phyloP scores from a whole-genome alignment of 306 rosid genomes.

The Luffa acutangula region DNA sequence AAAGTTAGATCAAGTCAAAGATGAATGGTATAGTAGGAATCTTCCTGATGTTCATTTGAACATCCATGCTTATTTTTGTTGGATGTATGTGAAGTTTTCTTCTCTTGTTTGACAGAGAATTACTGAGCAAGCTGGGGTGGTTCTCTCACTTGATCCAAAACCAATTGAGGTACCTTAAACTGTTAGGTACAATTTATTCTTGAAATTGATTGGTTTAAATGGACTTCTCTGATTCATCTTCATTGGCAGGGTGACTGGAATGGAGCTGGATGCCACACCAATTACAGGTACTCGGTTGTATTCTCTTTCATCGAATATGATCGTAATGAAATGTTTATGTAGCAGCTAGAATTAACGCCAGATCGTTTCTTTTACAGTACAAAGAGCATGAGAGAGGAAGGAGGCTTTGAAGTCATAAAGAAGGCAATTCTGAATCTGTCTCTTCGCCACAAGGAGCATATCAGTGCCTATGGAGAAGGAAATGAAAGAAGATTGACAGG shows the following conservation, averaged over 20 bases:
- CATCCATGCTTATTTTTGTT: not conserved
- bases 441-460: slow-evolving; percentile 82
- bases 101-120: slow-evolving; percentile 59
- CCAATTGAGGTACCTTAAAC: slow-evolving; percentile 67
- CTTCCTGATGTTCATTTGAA: not conserved
- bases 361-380: slow-evolving; percentile 45
- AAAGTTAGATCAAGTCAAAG: not conserved
- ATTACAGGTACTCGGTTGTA: slow-evolving; percentile 55
- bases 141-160: slow-evolving; percentile 92
- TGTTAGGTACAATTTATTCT: not conserved
- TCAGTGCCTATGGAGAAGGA: slow-evolving; percentile 96
- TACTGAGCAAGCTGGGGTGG: slow-evolving; percentile 97
- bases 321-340: not conserved
- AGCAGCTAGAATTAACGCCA: slow-evolving; percentile 2
- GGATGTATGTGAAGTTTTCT: not conserved
- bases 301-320: not conserved
- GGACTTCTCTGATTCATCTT: slow-evolving; percentile 12
- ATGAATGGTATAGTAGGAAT: not conserved
- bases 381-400: slow-evolving; percentile 96
- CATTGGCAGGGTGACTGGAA: slow-evolving; percentile 91
- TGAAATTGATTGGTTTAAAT: not conserved
- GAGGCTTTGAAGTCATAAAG: slow-evolving; percentile 84
- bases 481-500: slow-evolving; percentile 98
- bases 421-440: slow-evolving; percentile 92
- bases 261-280: slow-evolving; percentile 99